Conservation (phyloP, 345 rosid species). For the Microcos paniculata region DNA sequence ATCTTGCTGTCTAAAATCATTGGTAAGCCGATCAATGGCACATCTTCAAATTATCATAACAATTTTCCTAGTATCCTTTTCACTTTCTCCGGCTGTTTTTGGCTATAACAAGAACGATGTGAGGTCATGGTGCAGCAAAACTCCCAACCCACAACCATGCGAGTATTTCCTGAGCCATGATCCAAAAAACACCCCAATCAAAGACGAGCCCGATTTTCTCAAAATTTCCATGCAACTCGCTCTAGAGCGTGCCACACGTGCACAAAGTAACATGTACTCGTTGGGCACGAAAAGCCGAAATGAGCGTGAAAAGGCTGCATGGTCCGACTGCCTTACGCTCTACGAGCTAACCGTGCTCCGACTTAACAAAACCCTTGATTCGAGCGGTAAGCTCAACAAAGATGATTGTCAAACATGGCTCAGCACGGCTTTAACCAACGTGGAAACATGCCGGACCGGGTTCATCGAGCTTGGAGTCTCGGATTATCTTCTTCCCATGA, state of each 20-base stretch:
- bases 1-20: neutral
- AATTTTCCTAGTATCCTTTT: constrained; percentile 29
- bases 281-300: constrained; percentile 58
- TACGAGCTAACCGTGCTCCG: constrained; percentile 45
- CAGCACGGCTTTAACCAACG: constrained; percentile 83
- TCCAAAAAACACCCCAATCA: constrained; percentile 26
- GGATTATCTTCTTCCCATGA: constrained; percentile 51
- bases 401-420: constrained; percentile 87
- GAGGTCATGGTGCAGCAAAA: constrained; percentile 56
- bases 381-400: constrained; percentile 46
- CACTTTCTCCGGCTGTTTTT: constrained; percentile 29
- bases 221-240: constrained; percentile 49
- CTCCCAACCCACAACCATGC: constrained; percentile 71
- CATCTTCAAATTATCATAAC: constrained; percentile 25
- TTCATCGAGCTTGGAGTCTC: constrained; percentile 69
- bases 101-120: constrained; percentile 29
- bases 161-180: constrained; percentile 48
- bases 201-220: constrained; percentile 41
- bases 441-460: constrained; percentile 74
- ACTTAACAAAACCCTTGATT: constrained; percentile 55
- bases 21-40: constrained; percentile 38
- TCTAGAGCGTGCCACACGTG: constrained; percentile 48
- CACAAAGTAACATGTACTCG: constrained; percentile 35
- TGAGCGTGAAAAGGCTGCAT: constrained; percentile 59
- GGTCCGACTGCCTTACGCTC: constrained; percentile 64